Evolutionary conservation across 1,284 basidiomycete genomes (phyloP), one percentile per base, ranked within the genome.

Genomic region (Moesziomyces aphidis): DNA sequence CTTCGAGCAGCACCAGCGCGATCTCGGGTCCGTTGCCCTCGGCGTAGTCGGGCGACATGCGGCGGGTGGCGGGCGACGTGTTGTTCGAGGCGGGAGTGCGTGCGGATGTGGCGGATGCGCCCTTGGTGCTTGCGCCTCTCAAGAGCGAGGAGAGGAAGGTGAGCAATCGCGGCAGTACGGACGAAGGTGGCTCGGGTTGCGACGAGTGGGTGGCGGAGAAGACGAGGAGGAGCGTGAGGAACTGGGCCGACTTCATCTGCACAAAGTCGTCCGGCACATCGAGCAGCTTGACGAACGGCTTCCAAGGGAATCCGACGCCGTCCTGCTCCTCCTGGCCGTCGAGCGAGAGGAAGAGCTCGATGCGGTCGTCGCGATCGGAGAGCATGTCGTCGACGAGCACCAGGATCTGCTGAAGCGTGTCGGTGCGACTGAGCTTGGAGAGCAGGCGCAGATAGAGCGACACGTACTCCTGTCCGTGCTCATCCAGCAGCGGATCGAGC

Each of bases 331-430:
- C 67, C 49, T 80, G 60, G 7, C 68, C 73, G 26, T 70, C 13
- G 52, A 71, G 66, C 26, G 74, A 55, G 36, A 78, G 86, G 19
- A 85, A 85, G 49, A 85, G 78, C 21, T 74, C 61, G 44, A 84
- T 75, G 9, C 84, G 74, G 47, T 85, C 83, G 26, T 86, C 84
- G 23, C 77, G 77, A 28, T 93, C 93, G 72, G 89, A 85, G 45
- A 99, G 89, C 78, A 96, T 93, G 86, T 98, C 95, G 34, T 91
- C 92, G 76, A 97, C 92, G 73, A 95, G 89, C 47, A 96, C 93
- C 24, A 99, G 89, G 56, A 97, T 91, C 80, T 90, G 94, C 85
- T 97, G 95, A 86, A 97, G 92, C 5, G 95, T 96, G 85, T 99
- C 96, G 50, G 93, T 91, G 76, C 95, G 88, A 86, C 92, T 92